Conservation (phyloP, 2,329 filamentous ascomycete species). For the Epicoccum nigrum region DNA sequence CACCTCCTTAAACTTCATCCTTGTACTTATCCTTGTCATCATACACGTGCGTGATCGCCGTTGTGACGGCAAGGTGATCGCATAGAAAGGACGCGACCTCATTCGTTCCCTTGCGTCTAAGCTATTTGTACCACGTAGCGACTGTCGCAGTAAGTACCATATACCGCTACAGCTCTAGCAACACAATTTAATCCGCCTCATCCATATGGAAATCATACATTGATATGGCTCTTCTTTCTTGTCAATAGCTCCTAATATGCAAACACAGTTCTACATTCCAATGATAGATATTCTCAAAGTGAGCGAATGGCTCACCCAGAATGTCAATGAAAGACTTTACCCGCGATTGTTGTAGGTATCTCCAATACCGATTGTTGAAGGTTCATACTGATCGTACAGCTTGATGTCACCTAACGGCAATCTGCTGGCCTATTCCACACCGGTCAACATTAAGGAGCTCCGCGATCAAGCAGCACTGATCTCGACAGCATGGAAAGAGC, state of each 20-base stretch:
- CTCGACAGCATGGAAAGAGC: slow-evolving; percentile 58
- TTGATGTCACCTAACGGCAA: slow-evolving; percentile 60
- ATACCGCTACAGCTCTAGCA: background rate
- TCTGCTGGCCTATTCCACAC: slow-evolving; percentile 56
- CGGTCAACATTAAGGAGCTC: slow-evolving; percentile 56
- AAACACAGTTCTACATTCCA: slow-evolving; percentile 19
- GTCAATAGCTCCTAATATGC: slow-evolving; percentile 9
- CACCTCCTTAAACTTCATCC: background rate
- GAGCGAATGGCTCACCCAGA: slow-evolving; percentile 52
- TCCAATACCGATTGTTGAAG: background rate
- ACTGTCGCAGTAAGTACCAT: background rate
- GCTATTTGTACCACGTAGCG: background rate
- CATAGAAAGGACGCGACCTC: slow-evolving; percentile 13
- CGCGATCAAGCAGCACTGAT: slow-evolving; percentile 57
- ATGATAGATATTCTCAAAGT: slow-evolving; percentile 55
- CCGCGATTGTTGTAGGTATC: slow-evolving; percentile 52
- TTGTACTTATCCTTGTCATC: background rate
- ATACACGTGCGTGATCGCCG: background rate
- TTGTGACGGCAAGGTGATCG: background rate
- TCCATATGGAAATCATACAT: too few relatives aligned
- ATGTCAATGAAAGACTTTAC: slow-evolving; percentile 53
- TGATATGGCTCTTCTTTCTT: background rate
- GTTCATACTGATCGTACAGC: slow-evolving; percentile 33
- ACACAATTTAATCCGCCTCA: background rate
- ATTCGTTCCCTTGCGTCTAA: slow-evolving; percentile 6